Base-by-base conservation (phyloP, 2,329 filamentous ascomycete species). In the Passalora sequoiae region DNA sequence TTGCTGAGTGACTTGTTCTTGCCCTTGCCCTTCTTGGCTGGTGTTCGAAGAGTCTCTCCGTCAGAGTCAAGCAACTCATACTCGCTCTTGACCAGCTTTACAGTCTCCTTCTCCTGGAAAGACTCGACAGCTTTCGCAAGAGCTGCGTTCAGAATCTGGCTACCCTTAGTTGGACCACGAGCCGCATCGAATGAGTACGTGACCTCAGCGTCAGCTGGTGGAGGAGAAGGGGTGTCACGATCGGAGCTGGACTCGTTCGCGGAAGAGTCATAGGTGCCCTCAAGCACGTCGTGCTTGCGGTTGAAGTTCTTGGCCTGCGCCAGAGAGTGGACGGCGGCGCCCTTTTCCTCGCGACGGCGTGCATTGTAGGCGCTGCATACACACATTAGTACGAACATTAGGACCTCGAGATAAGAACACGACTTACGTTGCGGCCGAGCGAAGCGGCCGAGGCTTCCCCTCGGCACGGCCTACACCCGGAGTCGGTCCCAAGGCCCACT, bases 21-120 rank as follows among this genome's bases (percentile, higher is more conserved):
- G 43, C 47, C 55, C 57, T 61, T 64, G 50, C 56, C 60, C 52
- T 64, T 67, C 15, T 59, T 59, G 15, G 59, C 56, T 7, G 54
- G 43, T 19, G 56, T 45, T 6, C 49, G 53, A 10, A 63, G 51
- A 24, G 51, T 51, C 47, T 65, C 59, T 13, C 63, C 64, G 12
- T 63, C 58, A 12, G 58, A 51, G 40, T 71, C 71, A 53, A 67
- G 73, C 54, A 69, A 70, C 57, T 80, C 77, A 54, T 80, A 81
- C 64, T 81, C 77, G 43, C 71, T 69, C 65, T 73, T 75, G 60
- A 78, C 72, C 36, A 81, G 61, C 64, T 78, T 77, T 63, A 78
- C 75, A 2, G 76, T 80, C 64, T 78, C 73, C 55, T 73, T 73
- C 49, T 72, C 74, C 64, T 81, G 77, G 57, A 73, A 81, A 50